Base-by-base conservation (phyloP, 805 yeast genomes). In the Nakazawaea ishiwadae region DNA sequence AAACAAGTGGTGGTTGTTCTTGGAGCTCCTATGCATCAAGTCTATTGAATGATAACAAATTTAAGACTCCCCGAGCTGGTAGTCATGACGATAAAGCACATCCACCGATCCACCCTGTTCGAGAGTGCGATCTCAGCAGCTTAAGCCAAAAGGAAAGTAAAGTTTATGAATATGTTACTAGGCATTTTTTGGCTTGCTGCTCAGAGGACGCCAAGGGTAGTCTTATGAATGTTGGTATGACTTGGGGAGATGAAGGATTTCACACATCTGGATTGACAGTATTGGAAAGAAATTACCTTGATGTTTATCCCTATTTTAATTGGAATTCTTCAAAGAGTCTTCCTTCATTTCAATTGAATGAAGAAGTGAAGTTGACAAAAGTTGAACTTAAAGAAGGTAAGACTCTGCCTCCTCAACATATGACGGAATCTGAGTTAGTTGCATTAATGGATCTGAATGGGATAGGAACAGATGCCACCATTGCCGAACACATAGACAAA, bases 391-490 rank as follows among this genome's bases (percentile, higher is more conserved):
- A 74, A 39, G 77, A 76, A 15, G 96, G 98, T 0, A 72, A 73
- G 42, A 93, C 99, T 0, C 55, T 81, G 0, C 80, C 97, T 0
- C 99, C 99, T 0, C 61, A 65, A 21, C 83, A 79, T 40, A 73
- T 93, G 70, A 91, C 98, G 0, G 99, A 93, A 59, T 73, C 96
- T 0, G 99, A 91, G 55, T 69, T 93, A 17, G 88, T 93, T 62
- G 82, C 87, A 8, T 65, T 93, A 35, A 93, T 93, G 99, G 98
- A 95, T 65, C 85, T 80, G 9, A 93, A 93, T 59, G 98, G 98
- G 0, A 93, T 93, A 34, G 99, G 99, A 2, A 93, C 99, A 0
- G 99, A 93, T 66, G 99, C 99, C 1, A 93, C 99, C 0, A 95
- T 93, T 61, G 99, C 98, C 0, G 99, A 93, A 32, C 99, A 93